Conservation (phyloP, 192 early-diverging fungal species). For the Chytriomyces confervae region DNA sequence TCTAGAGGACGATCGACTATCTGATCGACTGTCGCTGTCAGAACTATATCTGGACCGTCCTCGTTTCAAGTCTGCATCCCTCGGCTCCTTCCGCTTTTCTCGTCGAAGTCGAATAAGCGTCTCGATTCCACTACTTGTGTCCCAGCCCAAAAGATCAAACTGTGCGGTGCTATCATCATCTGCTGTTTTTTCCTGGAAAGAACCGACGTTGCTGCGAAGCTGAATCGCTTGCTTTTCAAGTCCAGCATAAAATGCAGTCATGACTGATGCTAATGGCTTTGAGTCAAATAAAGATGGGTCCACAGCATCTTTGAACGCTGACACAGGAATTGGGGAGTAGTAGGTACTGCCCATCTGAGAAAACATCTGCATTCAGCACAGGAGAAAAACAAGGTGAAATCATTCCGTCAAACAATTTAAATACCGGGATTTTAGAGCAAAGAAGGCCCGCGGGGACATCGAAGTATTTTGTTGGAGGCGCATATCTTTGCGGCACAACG, state of each 20-base stretch:
- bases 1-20: background rate
- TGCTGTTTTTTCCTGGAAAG: background rate
- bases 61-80: background rate
- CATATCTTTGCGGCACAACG: background rate
- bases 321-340: background rate
- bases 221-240: background rate
- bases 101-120: background rate
- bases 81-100: background rate
- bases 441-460: conserved; percentile 6
- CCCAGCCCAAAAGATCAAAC: background rate
- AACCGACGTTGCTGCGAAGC: background rate
- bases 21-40: background rate
- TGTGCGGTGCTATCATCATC: background rate
- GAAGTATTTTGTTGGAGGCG: background rate
- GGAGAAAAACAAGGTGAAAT: background rate
- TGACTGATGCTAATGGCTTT: background rate
- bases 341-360: conserved; percentile 3
- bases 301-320: background rate
- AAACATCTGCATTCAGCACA: background rate
- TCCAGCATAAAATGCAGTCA: background rate
- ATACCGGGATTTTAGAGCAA: background rate
- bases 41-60: background rate
- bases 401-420: background rate
- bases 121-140: background rate
- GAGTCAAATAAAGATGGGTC: background rate